Percentiles rank a stretch among this genome's conserved stretches.
Evolutionary conservation across 2,329 filamentous ascomycete species (phyloP).

Genomic region (Tolypocladium inflatum): DNA sequence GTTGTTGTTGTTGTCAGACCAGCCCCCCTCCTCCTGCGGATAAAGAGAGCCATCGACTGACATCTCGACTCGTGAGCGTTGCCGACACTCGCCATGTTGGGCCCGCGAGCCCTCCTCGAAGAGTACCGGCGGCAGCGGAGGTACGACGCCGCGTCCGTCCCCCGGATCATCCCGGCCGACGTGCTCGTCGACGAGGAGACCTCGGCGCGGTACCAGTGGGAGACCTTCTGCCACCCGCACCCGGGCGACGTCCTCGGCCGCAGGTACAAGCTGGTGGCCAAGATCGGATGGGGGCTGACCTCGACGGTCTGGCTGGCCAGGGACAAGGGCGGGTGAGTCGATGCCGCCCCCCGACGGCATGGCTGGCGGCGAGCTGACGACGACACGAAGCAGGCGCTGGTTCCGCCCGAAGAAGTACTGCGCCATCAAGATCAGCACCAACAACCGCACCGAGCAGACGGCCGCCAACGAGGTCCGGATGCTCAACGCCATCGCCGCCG

Average conservation of each 20-base stretch:
- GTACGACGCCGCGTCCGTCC: too few relatives aligned
- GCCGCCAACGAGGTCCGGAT: conserved; percentile 10
- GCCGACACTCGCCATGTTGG: too few relatives aligned
- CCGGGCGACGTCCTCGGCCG: background rate
- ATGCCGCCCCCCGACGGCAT: too few relatives aligned
- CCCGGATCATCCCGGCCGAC: background rate
- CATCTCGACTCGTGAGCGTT: too few relatives aligned
- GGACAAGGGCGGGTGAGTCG: background rate
- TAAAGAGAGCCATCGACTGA: too few relatives aligned
- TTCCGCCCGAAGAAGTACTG: conserved; percentile 7
- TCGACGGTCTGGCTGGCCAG: conserved; percentile 1
- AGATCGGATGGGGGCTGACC: conserved; percentile 1
- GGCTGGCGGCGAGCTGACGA: too few relatives aligned
- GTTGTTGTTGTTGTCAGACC: too few relatives aligned
- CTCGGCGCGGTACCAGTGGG: background rate
- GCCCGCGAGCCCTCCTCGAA: too few relatives aligned
- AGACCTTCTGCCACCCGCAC: conserved; percentile 1
- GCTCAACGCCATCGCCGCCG: background rate
- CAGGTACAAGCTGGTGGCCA: background rate
- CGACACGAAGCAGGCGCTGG: too few relatives aligned
- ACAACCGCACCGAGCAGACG: conserved; percentile 10
- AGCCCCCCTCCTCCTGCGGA: too few relatives aligned
- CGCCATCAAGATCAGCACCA: conserved; percentile 13
- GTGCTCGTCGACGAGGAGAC: background rate
- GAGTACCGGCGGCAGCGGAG: too few relatives aligned